Base-by-base conservation (phyloP, 2,329 filamentous ascomycete genomes). In the Xylaria sp. region DNA sequence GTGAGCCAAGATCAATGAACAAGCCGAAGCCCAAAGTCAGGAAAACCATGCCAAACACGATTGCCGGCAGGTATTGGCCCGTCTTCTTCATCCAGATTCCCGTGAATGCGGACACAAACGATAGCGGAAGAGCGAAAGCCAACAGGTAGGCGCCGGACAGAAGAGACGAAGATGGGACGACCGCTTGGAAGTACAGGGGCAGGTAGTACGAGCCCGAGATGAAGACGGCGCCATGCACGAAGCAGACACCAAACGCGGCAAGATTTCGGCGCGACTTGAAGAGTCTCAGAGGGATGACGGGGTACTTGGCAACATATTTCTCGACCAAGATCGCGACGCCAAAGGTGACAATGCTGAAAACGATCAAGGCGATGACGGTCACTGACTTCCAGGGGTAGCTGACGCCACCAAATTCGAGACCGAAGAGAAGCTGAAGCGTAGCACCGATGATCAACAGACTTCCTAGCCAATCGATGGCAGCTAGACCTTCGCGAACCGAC, bases 361-460 rank as follows among this genome's bases (percentile, higher is more conserved):
- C 81, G 71, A 97, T 85, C 33, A 97, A 84, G 75, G 92, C 94
- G 74, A 97, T 86, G 38, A 94, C 91, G 0, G 88, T 90, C 1
- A 91, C 84, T 0, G 92, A 94, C 61, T 81, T 80, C 93, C 93
- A 97, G 0, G 94, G 91, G 71, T 88, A 88, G 26, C 85, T 84
- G 60, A 93, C 87, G 58, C 93, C 94, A 63, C 94, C 94, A 70
- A 95, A 93, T 76, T 97, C 91, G 11, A 97, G 87, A 0, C 93
- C 94, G 49, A 97, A 88, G 4, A 97, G 87, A 72, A 97, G 85
- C 92, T 97, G 95, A 23, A 97, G 83, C 0, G 92, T 94, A 23
- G 91, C 93, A 49, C 91, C 92, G 28, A 94, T 86, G 77, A 97
- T 88, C 36, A 86, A 80, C 4, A 85, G 15, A 65, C 83, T 86